Evolutionary conservation across 2,329 filamentous ascomycete genomes (phyloP).

Genomic region (Pseudogymnoascus sp.): DNA sequence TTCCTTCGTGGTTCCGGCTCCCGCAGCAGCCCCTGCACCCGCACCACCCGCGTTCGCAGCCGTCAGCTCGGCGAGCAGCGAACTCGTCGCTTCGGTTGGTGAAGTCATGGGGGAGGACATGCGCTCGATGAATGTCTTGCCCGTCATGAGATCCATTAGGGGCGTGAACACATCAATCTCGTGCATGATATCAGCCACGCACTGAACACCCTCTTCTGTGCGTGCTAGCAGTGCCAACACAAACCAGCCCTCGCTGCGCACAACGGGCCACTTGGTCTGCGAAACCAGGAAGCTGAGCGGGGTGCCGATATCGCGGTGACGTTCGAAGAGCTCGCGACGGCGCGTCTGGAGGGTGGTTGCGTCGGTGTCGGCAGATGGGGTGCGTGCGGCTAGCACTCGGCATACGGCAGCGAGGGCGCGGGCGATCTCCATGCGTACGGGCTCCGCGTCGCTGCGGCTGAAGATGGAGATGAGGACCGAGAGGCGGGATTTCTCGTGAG

Average conservation of each 20-base stretch:
- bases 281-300: conserved; percentile 45
- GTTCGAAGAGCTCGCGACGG: conserved; percentile 26
- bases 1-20: conserved; percentile 15
- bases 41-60: neutral
- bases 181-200: conserved; percentile 38
- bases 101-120: conserved; percentile 10
- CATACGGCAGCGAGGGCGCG: conserved; percentile 46
- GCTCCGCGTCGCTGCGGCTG: conserved; percentile 40
- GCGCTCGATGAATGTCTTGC: conserved; percentile 29
- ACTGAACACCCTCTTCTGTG: conserved; percentile 40
- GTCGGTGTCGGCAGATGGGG: conserved; percentile 25
- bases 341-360: conserved; percentile 22
- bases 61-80: neutral
- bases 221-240: conserved; percentile 53
- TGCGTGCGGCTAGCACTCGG: conserved; percentile 44
- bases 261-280: conserved; percentile 50
- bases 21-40: neutral
- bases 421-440: conserved; percentile 52
- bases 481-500: conserved; percentile 30
- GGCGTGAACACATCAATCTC: conserved; percentile 36
- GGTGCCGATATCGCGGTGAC: conserved; percentile 25
- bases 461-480: conserved; percentile 36
- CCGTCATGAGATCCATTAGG: conserved; percentile 43
- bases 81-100: neutral
- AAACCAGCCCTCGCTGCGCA: conserved; percentile 56